Percentiles rank a stretch among this genome's conserved stretches.
phyloP scores from a whole-genome alignment of 306 rosid genomes.

The Lathyrus sativus region DNA sequence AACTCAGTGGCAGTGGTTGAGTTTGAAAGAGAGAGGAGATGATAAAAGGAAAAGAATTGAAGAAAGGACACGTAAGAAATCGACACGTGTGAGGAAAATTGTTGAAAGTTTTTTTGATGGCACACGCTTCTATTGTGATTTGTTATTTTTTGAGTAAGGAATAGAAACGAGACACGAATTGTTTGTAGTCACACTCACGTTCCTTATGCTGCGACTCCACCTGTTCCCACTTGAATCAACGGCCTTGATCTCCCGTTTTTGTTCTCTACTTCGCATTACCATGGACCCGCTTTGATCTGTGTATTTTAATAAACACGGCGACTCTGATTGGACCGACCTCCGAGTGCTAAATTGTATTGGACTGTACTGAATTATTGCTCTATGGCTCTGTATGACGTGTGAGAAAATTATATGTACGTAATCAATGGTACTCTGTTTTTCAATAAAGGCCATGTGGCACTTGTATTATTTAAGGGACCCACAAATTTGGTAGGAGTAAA shows the following conservation, averaged over 20 bases:
- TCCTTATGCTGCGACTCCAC: conserved; percentile 41
- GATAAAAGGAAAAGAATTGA: conserved; percentile 52
- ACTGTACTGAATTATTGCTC: neutral
- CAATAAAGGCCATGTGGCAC: conserved; percentile 44
- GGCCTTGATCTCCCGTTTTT: neutral
- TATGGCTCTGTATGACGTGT: conserved; percentile 19
- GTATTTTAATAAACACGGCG: neutral
- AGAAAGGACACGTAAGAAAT: conserved; percentile 38
- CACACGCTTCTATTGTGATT: conserved; percentile 58
- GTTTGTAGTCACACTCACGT: conserved; percentile 40
- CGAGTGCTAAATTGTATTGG: neutral
- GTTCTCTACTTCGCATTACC: conserved; percentile 4
- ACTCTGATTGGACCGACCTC: conserved; percentile 17
- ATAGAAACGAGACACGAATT: conserved; percentile 18
- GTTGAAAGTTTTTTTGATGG: conserved; percentile 45
- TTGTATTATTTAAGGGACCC: conserved; percentile 27
- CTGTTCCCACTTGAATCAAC: conserved; percentile 34
- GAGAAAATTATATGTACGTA: conserved; percentile 35
- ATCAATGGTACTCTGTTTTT: conserved; percentile 39
- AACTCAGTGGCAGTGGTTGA: conserved; percentile 1
- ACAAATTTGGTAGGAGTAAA: conserved; percentile 35
- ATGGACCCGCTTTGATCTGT: neutral
- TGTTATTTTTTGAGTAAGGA: conserved; percentile 12
- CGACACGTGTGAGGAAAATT: conserved; percentile 65
- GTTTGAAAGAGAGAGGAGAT: neutral